Conservation (phyloP, 2,329 filamentous ascomycete genomes). For the Colletotrichum coccodes region DNA sequence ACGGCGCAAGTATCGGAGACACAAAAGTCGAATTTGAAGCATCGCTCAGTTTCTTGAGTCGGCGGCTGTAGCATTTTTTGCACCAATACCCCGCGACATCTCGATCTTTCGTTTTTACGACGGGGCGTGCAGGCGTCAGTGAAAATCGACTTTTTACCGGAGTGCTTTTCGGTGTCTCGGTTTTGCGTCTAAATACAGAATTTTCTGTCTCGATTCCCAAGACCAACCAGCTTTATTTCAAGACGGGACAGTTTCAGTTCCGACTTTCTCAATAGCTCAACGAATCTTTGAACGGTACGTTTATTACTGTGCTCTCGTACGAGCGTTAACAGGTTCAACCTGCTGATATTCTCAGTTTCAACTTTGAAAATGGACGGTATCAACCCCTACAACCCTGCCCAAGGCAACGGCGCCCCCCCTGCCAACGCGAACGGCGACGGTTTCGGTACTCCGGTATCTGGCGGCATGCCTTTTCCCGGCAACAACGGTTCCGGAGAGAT, state of each 20-base stretch:
- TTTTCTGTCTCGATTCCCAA: slow-evolving; percentile 44
- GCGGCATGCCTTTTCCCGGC: slow-evolving; percentile 44
- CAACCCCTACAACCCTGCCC: slow-evolving; percentile 42
- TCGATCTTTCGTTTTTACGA: slow-evolving; percentile 36
- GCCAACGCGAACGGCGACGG: slow-evolving; percentile 49
- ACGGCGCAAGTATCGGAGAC: slow-evolving; percentile 32
- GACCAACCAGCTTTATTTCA: slow-evolving; percentile 31
- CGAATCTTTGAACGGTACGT: slow-evolving; percentile 5
- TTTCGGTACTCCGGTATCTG: slow-evolving; percentile 44
- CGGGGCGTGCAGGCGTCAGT: slow-evolving; percentile 53
- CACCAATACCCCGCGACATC: slow-evolving; percentile 29
- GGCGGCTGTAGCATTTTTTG: slow-evolving; percentile 32
- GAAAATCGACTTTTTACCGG: slow-evolving; percentile 47
- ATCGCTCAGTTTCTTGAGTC: slow-evolving; percentile 31
- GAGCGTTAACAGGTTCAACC: background rate
- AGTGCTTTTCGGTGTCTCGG: slow-evolving; percentile 49
- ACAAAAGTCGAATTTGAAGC: slow-evolving; percentile 35
- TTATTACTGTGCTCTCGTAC: background rate
- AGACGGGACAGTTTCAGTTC: background rate
- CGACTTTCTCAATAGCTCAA: slow-evolving; percentile 2
- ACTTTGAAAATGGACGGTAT: slow-evolving; percentile 44
- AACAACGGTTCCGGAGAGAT: slow-evolving; percentile 47
- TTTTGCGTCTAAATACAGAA: slow-evolving; percentile 48
- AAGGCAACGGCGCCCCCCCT: slow-evolving; percentile 46
- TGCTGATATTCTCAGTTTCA: background rate